Base-by-base conservation (phyloP, 2,329 filamentous ascomycete genomes). In the Penicillium expansum region DNA sequence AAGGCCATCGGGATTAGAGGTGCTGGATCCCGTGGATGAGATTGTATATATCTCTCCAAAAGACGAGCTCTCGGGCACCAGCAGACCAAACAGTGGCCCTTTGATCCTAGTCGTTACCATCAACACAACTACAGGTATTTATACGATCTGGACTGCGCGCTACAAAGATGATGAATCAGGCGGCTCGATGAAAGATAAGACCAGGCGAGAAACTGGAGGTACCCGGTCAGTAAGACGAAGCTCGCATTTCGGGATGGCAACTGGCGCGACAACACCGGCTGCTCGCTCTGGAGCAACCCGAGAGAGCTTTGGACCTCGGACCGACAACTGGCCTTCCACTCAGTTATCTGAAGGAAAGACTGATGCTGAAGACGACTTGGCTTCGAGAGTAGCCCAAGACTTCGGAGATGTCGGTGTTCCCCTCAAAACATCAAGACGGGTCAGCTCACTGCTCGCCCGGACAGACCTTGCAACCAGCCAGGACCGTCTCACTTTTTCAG, bases 381-480 rank as follows among this genome's bases (percentile, higher is more conserved):
- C 87, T 3, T 82, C 88, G 3, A 85, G 88, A 0, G 75, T 93
- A n/a, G 89, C 90, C 54, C 83, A 89, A 41, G 88, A 91, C 55
- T 80, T 82, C 57, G 79, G 76, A 22, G 76, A 80, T 54, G 77
- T 82, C 32, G 79, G 82, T 29, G 80, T 82, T 45, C 80, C 82
- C 18, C 74, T 75, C n/a, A 82, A 82, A 61, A 82, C 84, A 42
- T 85, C 84, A n/a, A 86, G 94, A 42, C 85, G 94, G 49, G 89
- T 97, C 27, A 99, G 94, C 77, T 97, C 93, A 16, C 83, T 96
- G 76, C 80, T 97, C 52, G 92, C 92, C 16, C 83, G 93, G 67
- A 89, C 90, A 32, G 93, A 97, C 70, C 79, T 97, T 20, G 93
- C 91, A 0, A 88, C 90, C 10, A 94, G 88, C 16, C 90, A 93